Evolutionary conservation across 192 early-diverging fungal species (phyloP), one percentile per base, ranked within the genome.

Genomic region (Obelidium mucronatum): DNA sequence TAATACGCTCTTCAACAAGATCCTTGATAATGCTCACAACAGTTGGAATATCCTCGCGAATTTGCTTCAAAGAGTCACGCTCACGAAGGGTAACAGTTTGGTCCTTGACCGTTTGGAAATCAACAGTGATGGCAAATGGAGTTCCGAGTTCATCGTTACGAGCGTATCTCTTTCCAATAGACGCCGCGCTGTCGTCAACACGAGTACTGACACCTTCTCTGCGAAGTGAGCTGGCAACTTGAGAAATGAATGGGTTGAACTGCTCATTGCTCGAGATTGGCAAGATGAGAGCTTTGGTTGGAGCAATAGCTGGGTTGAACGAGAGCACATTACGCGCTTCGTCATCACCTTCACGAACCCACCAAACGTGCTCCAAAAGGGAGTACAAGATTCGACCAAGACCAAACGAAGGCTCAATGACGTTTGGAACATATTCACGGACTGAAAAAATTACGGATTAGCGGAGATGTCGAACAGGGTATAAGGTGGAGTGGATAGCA

Each of bases 401-500:
- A 88, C 97, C 98, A 85, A 99, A 99, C 35, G 98, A 98, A 31
- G 98, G 98, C 84, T 99, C 98, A 80, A 99, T 98, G 77, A 99
- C 98, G 78, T 95, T 99, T 54, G 98, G 98, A 26, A 86, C 93
- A 85, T 93, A 99, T 83, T 98, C 96, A 81, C 96, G 94, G 28
- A 96, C 93, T 83, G 67, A 36, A 42, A 2, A 34, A 30, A 61
- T 6, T 31, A 39, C 60, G 33, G 35, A 48, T 30, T 33, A 35
- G 34, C 26, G 40, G 58, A 60, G 58, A 48, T 48, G 44, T 48
- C 19, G 44, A 56, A 31, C 15, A 51, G 28, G 28, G 69, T 28
- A 61, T 55, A 61, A 5, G n/a, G n/a, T n/a, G 30, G 31, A 76
- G 44, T 3, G 34, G 26, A 55, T 22, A 2, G 52, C 6, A 40